phyloP scores from a whole-genome alignment of 148 eudicot genomes.

The Vaccinium macrocarpon region DNA sequence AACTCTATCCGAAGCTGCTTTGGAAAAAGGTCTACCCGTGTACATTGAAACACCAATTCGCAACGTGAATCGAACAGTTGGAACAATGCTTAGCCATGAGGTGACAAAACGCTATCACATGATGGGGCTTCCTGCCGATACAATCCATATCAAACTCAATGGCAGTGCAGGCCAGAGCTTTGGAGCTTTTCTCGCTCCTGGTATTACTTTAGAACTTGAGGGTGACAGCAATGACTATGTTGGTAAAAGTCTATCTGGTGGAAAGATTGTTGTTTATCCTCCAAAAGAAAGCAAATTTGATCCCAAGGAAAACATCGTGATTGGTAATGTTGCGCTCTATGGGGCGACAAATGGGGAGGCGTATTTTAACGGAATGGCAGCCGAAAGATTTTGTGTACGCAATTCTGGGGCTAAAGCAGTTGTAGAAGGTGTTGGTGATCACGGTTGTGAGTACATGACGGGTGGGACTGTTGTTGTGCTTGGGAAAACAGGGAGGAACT shows the following conservation, averaged over 20 bases:
- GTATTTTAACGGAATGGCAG: constrained; percentile 97
- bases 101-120: constrained; percentile 78
- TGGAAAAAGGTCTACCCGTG: constrained; percentile 76
- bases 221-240: constrained; percentile 99
- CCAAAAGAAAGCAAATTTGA: constrained; percentile 82
- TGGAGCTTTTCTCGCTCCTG: constrained; percentile 96
- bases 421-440: constrained; percentile 99
- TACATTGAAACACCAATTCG: constrained; percentile 82
- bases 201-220: constrained; percentile 89
- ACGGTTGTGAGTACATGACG: constrained; percentile 99
- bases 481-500: constrained; percentile 92
- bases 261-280: constrained; percentile 90
- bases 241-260: constrained; percentile 96
- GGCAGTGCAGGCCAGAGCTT: constrained; percentile 99
- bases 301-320: constrained; percentile 94
- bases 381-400: constrained; percentile 94
- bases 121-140: constrained; percentile 72
- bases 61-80: constrained; percentile 87
- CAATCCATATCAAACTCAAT: constrained; percentile 77
- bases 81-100: constrained; percentile 98
- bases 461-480: constrained; percentile 90
- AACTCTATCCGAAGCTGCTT: constrained; percentile 57
- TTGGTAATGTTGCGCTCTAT: constrained; percentile 95
- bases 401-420: constrained; percentile 97
- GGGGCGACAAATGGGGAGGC: constrained; percentile 94